These are phyloP conservation scores for Gossypium trilobum DNA, from an alignment of 441 rosid genomes.

Conservation along the genomic window DNA sequence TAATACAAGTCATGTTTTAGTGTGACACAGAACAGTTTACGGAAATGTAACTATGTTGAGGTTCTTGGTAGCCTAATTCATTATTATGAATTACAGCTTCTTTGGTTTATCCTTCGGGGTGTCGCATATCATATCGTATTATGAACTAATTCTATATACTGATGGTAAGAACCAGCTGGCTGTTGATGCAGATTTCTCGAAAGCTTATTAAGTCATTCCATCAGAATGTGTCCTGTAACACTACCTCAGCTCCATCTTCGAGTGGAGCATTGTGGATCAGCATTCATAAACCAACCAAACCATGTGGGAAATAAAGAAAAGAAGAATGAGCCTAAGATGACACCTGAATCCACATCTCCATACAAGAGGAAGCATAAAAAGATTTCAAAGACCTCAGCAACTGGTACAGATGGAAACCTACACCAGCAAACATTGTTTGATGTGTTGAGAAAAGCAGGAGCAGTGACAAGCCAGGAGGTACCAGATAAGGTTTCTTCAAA, in stretches of 20 bases:
- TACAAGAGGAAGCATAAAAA: conserved; percentile 37
- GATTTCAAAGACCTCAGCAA: conserved; percentile 30
- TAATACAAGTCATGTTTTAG: background rate
- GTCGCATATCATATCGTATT: background rate
- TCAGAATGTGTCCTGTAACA: conserved; percentile 44
- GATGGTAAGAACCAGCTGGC: conserved; percentile 22
- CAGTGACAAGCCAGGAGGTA: conserved; percentile 38
- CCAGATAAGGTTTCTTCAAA: conserved; percentile 33
- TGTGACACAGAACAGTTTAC: background rate
- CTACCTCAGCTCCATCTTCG: conserved; percentile 59
- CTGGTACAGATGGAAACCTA: conserved; percentile 31
- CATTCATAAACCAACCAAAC: conserved; percentile 27
- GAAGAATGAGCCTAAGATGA: conserved; percentile 36
- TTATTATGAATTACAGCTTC: background rate
- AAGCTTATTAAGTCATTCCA: conserved; percentile 52
- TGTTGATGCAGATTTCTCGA: conserved; percentile 60
- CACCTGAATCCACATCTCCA: conserved; percentile 27
- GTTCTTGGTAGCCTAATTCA: conserved; percentile 1
- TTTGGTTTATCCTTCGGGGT: background rate
- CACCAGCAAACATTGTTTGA: conserved; percentile 57
- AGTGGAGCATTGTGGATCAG: conserved; percentile 35
- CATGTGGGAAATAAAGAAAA: conserved; percentile 26
- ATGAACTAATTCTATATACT: conserved; percentile 13
- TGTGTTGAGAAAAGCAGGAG: conserved; percentile 47
- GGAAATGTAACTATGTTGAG: background rate